Evolutionary conservation across 2,329 filamentous ascomycete species (phyloP).

Genomic region (Trichophyton simii): DNA sequence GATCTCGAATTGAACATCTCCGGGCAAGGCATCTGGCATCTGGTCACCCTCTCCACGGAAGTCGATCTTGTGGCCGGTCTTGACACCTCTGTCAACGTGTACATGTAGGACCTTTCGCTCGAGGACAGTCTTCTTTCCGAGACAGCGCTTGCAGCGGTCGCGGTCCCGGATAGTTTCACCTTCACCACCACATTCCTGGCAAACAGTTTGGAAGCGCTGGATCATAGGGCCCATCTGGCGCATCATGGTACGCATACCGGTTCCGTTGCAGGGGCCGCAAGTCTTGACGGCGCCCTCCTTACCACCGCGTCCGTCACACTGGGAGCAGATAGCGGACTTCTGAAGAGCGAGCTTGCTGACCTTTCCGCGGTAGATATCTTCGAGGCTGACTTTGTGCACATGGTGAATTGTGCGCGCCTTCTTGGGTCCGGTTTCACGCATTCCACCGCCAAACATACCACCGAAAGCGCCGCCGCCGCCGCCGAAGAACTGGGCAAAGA

Average conservation of each 20-base stretch:
- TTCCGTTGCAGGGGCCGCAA: conserved; percentile 79
- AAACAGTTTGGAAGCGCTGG: conserved; percentile 98
- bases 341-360: conserved; percentile 93
- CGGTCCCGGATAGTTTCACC: conserved; percentile 94
- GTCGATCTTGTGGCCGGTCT: conserved; percentile 88
- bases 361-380: conserved; percentile 97
- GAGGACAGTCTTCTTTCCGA: conserved; percentile 93
- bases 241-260: conserved; percentile 98
- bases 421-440: conserved; percentile 68
- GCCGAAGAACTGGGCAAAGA: conserved; percentile 93
- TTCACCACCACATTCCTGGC: conserved; percentile 94
- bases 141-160: conserved; percentile 93
- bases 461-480: conserved; percentile 56
- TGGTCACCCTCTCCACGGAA: conserved; percentile 97
- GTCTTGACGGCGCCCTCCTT: conserved; percentile 97
- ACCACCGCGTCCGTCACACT: conserved; percentile 85
- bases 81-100: conserved; percentile 89
- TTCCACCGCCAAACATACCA: conserved; percentile 66
- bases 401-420: conserved; percentile 95
- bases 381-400: conserved; percentile 93
- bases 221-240: conserved; percentile 99
- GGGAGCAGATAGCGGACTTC: conserved; percentile 91
- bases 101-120: conserved; percentile 98
- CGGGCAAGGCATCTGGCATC: conserved; percentile 79
- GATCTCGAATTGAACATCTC: conserved; percentile 96